Conservation (phyloP, 306 rosid genomes). For the Acacia crassicarpa region DNA sequence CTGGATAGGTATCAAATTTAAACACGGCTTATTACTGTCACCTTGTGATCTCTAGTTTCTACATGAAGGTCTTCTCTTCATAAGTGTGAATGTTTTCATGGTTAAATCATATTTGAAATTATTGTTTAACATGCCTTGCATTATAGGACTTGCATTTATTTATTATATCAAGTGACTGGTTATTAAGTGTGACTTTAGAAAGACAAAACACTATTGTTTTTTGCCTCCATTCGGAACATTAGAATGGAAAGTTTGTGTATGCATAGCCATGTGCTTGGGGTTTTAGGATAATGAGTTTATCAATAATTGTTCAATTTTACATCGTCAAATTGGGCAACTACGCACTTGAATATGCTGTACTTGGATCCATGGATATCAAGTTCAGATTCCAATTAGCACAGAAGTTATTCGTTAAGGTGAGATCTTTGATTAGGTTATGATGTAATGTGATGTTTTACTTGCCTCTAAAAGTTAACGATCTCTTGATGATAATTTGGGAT, state of each 20-base stretch:
- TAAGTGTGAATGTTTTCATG: conserved; percentile 13
- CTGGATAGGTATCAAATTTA: conserved; percentile 17
- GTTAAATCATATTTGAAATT: not conserved
- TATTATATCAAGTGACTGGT: not conserved
- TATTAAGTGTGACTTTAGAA: conserved; percentile 10
- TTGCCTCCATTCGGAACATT: not conserved
- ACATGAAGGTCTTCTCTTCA: conserved; percentile 1
- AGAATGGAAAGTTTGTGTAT: not conserved
- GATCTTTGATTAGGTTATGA: not conserved
- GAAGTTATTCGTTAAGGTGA: not conserved
- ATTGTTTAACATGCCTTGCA: not conserved
- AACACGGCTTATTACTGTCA: not conserved
- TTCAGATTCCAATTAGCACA: not conserved
- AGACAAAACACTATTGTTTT: not conserved
- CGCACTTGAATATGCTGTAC: not conserved
- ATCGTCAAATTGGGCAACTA: not conserved
- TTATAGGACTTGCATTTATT: not conserved
- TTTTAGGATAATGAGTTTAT: not conserved
- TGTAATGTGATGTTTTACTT: conserved; percentile 14
- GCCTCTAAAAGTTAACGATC: not conserved
- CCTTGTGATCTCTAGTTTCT: conserved; percentile 9
- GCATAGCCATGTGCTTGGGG: not conserved
- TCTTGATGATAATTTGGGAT: conserved; percentile 12
- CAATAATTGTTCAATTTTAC: not conserved
- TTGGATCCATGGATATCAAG: not conserved